phyloP scores from a whole-genome alignment of 2,329 filamentous ascomycete species.

The Nannizziopsis barbatae region DNA sequence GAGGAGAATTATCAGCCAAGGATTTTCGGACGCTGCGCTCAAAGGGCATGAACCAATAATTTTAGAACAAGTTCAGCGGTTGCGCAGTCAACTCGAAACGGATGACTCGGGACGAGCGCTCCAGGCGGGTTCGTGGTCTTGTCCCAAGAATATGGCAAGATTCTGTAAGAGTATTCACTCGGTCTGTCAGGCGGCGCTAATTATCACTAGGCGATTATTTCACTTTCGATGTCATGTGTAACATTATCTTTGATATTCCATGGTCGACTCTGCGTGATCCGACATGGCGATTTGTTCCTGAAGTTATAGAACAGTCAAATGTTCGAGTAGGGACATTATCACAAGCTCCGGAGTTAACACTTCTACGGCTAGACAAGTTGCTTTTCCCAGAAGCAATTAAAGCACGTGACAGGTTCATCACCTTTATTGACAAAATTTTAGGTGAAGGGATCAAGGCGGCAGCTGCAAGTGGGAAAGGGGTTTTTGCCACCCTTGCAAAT shows the following conservation, averaged over 20 bases:
- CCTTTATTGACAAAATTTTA: neutral
- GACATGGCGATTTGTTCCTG: neutral
- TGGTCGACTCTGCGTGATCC: neutral
- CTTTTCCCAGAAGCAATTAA: neutral
- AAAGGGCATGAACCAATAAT: constrained; percentile 59
- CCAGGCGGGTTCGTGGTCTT: constrained; percentile 28
- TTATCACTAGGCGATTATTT: constrained; percentile 24
- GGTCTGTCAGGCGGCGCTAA: neutral
- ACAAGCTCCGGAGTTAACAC: neutral
- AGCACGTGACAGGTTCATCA: constrained; percentile 3
- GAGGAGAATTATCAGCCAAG: constrained; percentile 20
- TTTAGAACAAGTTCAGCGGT: constrained; percentile 39
- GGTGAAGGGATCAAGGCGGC: neutral
- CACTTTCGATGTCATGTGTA: constrained; percentile 32
- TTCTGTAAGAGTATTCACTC: constrained; percentile 25
- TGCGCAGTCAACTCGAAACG: constrained; percentile 14
- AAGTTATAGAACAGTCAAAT: constrained; percentile 4
- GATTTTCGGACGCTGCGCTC: constrained; percentile 23
- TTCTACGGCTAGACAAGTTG: neutral
- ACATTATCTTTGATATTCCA: neutral
- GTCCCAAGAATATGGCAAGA: constrained; percentile 35
- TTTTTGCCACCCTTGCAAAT: neutral
- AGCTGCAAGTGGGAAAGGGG: neutral
- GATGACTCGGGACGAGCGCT: constrained; percentile 13
- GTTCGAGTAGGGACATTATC: neutral